Evolutionary conservation across 768 basidiomycete genomes (phyloP), one percentile per base, ranked within the genome.

Genomic region (Termitomyces heimii): DNA sequence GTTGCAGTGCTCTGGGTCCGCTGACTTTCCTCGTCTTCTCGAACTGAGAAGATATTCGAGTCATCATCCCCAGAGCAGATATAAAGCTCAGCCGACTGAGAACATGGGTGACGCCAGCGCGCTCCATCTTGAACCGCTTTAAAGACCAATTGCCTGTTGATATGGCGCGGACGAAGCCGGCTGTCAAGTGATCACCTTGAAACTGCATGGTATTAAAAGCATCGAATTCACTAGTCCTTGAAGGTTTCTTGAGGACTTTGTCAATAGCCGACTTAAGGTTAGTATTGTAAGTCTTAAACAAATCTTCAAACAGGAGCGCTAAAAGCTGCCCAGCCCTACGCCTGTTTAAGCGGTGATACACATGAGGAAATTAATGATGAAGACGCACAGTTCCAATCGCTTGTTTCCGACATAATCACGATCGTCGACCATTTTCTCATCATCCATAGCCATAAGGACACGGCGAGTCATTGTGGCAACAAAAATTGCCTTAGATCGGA

Each of bases 351-450:
- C 9, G 12, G 31, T 20, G 47, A 40, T 28, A 13, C 26, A 35
- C 14, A n/a, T 26, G 12, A 52, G 26, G 18, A 39, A 39, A 28
- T 6, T 2, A 29, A 12, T 13, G 18, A 20, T 46, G 43, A 35
- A 44, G 5, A 80, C 89, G 67, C 70, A 97, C 96, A 99, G 82
- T 73, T 99, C 97, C 44, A 99, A 75, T 48, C 97, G 91, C 72
- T 99, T 99, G 73, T 99, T 99, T 48, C 97, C 97, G 57, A 99
- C 97, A 69, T 99, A 99, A 72, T 99, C 97, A 47, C 97, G 82
- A 72, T 99, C 97, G 64, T 99, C 97, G 10, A 97, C 94, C 84
- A 94, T 94, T 65, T 88, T 94, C 70, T 93, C 92, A 69, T 98
- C 94, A 57, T 94, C 84, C 84, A 98, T 89, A 18, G 94, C 94